Evolutionary conservation across 2,329 filamentous ascomycete species (phyloP), one percentile per base, ranked within the genome.

Genomic region (Aspergillus piperis): DNA sequence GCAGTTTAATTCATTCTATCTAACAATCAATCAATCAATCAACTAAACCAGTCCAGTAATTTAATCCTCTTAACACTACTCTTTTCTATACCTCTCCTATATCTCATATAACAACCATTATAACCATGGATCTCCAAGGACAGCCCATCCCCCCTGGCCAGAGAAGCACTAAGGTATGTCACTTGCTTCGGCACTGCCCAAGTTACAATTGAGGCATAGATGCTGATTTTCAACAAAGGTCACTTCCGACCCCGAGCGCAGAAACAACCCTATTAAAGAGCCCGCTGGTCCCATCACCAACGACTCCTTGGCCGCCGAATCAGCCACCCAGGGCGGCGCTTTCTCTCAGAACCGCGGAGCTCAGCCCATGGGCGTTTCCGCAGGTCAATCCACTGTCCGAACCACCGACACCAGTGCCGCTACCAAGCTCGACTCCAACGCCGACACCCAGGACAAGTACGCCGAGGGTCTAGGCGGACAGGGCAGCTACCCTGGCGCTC

Each of bases 241-340:
- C 61, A 84, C 80, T 49, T 81, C 73, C 50, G 84, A 85, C 70
- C 79, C 82, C 55, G 70, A 73, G 61, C 72, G 78, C 50, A 70
- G 68, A 39, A 75, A 83, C 50, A 80, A 84, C 48, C 83, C 85
- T 27, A 83, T 81, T 60, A 73, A 79, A 15, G 91, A 95, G 74
- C 78, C 82, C 13, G 79, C 88, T 5, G 91, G 91, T 55, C 69
- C 81, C 25, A 82, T 94, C 1, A 78, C 83, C 48, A 79, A 83
- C 13, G 90, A 89, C 75, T 94, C 90, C 6, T 86, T 96, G 5
- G 91, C 91, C 10, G 88, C 86, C 60, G 88, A 94, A 70, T 95
- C 90, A 0, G 77, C 86, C 61, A 78, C 81, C 50, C 66, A 79
- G 21, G 82, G 82, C 59, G 90, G 89, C 64, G 78, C 74, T 11